phyloP scores from a whole-genome alignment of 495 filamentous ascomycete species.

The Neurospora sp. region DNA sequence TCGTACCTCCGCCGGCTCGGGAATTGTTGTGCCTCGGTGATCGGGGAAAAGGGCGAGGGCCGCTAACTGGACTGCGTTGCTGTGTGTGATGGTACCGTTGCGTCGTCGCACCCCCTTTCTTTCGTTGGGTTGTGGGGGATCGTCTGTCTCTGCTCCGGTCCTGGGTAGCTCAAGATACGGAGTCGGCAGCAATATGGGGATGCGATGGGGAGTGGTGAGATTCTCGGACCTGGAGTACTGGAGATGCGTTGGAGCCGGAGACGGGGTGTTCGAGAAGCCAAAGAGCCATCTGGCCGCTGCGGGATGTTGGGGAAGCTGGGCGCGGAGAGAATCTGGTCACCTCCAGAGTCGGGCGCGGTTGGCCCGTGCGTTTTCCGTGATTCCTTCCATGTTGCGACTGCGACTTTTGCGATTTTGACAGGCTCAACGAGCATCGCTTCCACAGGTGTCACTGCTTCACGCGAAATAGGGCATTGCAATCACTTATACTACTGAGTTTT shows the following conservation, averaged over 20 bases:
- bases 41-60: not conserved
- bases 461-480: not conserved
- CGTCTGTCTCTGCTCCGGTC: not conserved
- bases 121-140: not conserved
- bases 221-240: not conserved
- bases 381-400: not conserved
- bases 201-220: not conserved
- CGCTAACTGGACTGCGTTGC: not conserved
- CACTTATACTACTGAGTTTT: not conserved
- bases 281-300: not conserved
- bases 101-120: not conserved
- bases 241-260: not conserved
- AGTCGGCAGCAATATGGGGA: not conserved
- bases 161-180: not conserved
- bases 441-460: not conserved
- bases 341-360: not conserved
- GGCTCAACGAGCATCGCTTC: not conserved
- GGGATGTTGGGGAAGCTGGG: not conserved
- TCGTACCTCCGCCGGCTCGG: not conserved
- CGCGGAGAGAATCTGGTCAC: not conserved
- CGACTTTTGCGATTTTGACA: not conserved
- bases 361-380: not conserved
- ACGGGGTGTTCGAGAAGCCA: not conserved
- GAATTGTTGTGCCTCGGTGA: not conserved
- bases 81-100: not conserved